Conservation (phyloP, 306 rosid species). For the Trifolium pratense region DNA sequence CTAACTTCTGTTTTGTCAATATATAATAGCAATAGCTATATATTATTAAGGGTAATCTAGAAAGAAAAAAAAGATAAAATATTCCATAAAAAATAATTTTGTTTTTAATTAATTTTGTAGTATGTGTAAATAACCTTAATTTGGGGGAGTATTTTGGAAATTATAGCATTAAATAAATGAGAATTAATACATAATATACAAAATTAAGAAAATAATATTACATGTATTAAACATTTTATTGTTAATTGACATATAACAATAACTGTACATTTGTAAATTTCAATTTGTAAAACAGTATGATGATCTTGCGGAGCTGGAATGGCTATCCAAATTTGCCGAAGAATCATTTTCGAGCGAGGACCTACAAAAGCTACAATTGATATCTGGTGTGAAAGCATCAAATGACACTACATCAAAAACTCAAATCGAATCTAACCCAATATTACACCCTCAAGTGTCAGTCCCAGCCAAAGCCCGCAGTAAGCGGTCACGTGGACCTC, state of each 20-base stretch:
- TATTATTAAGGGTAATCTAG: no score
- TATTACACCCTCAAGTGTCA: conserved; percentile 54
- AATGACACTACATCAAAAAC: conserved; percentile 49
- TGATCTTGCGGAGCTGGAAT: conserved; percentile 87
- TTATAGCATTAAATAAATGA: no score
- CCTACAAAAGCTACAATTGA: conserved; percentile 72
- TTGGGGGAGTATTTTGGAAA: no score
- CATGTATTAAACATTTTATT: not conserved
- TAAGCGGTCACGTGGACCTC: conserved; percentile 78
- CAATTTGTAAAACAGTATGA: conserved; percentile 44
- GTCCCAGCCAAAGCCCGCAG: conserved; percentile 91
- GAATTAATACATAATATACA: not conserved
- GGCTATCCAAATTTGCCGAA: conserved; percentile 85
- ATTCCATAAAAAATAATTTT: no score
- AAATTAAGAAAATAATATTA: not conserved
- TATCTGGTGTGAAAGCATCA: conserved; percentile 64
- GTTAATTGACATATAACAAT: not conserved
- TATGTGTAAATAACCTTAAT: no score
- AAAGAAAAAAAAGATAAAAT: no score
- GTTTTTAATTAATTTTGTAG: no score
- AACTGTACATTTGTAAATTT: not conserved
- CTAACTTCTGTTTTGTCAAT: no score
- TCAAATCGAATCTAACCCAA: conserved; percentile 36
- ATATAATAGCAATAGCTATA: no score
- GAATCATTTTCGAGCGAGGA: conserved; percentile 91